Evolutionary conservation across 179 eudicot genomes (phyloP).

Genomic region (Heliamphora pulchella): DNA sequence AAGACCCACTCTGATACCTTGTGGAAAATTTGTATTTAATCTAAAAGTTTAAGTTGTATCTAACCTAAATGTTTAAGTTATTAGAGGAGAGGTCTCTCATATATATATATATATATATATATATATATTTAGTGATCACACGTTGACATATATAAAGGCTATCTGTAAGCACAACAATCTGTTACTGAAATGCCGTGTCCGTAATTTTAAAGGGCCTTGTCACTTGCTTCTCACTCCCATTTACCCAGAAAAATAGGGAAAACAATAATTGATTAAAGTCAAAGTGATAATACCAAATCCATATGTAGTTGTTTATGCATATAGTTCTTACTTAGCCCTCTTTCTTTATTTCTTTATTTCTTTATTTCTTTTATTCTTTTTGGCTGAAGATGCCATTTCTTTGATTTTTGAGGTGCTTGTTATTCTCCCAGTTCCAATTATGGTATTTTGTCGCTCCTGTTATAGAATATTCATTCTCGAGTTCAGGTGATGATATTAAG

Average conservation of each 20-base stretch:
- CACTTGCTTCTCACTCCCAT: neutral
- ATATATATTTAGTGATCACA: too few species aligned
- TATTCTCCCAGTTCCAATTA: neutral
- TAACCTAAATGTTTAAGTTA: too few species aligned
- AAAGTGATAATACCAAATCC: too few species aligned
- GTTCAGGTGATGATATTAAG: constrained; percentile 1
- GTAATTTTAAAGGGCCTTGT: neutral
- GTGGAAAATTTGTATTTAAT: too few species aligned
- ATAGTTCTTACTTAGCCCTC: neutral
- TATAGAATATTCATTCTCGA: neutral
- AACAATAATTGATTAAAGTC: neutral
- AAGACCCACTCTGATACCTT: too few species aligned
- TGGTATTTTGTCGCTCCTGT: neutral
- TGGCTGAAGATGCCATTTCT: neutral
- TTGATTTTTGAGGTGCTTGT: neutral
- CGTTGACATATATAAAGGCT: too few species aligned
- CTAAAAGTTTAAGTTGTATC: too few species aligned
- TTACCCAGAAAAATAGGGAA: neutral
- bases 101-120: too few species aligned
- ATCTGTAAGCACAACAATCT: neutral
- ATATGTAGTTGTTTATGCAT: neutral
- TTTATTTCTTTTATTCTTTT: too few species aligned
- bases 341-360: too few species aligned
- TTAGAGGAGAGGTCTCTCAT: too few species aligned
- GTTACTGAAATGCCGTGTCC: neutral